Conservation (phyloP, 1,139 yeast genomes). For the Suhomyces yuchorum region DNA sequence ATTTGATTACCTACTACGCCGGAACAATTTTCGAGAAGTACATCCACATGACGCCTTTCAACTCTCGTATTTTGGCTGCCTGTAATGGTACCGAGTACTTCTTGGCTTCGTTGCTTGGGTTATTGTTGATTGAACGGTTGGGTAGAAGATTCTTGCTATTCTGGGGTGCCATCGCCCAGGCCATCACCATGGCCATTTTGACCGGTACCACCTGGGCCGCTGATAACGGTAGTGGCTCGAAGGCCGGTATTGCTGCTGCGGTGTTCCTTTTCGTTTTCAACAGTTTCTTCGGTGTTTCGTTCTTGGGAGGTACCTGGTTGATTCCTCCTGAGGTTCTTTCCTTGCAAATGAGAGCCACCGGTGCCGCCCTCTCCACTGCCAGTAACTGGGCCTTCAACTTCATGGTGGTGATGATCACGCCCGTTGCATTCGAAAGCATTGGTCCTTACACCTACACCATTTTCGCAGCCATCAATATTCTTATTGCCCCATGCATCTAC, state of each 20-base stretch:
- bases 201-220: conserved; percentile 34
- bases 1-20: conserved; percentile 82
- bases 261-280: conserved; percentile 40
- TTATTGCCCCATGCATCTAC: conserved; percentile 56
- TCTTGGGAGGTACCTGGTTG: conserved; percentile 32
- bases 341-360: conserved; percentile 38
- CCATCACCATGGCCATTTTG: conserved; percentile 34
- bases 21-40: conserved; percentile 64
- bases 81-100: conserved; percentile 85
- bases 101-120: conserved; percentile 80
- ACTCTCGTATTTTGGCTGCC: conserved; percentile 77
- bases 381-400: conserved; percentile 42
- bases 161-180: conserved; percentile 55
- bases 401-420: conserved; percentile 40
- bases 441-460: conserved; percentile 37
- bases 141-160: conserved; percentile 76
- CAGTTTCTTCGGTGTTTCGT: conserved; percentile 35
- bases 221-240: conserved; percentile 16
- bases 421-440: conserved; percentile 34
- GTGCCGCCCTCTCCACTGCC: conserved; percentile 40
- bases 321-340: conserved; percentile 39
- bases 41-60: conserved; percentile 45
- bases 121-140: conserved; percentile 74
- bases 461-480: conserved; percentile 43
- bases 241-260: conserved; percentile 36